phyloP scores from a whole-genome alignment of 176 grass and related monocot genomes.

The Elymus sibiricus region DNA sequence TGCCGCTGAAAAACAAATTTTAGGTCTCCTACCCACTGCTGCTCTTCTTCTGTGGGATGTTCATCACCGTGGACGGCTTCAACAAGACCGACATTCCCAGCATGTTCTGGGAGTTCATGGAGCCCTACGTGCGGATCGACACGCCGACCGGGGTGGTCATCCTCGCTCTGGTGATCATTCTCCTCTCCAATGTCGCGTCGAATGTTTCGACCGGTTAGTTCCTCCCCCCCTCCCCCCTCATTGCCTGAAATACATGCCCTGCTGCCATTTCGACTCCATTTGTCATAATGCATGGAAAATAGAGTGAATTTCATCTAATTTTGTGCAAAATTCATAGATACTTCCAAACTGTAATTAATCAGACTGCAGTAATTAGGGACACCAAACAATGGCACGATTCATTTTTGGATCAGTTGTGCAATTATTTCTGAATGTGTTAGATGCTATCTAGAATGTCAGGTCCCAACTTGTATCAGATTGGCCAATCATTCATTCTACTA shows the following conservation, averaged over 20 bases:
- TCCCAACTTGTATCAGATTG: too few relatives aligned
- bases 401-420: too few relatives aligned
- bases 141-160: conserved; percentile 38
- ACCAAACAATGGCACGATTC: too few relatives aligned
- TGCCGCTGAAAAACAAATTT: too few relatives aligned
- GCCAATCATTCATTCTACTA: neutral
- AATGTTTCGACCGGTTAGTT: conserved; percentile 77
- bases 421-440: too few relatives aligned
- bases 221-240: too few relatives aligned
- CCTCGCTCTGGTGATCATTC: conserved; percentile 58
- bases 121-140: conserved; percentile 64
- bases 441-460: too few relatives aligned
- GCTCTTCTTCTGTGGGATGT: conserved; percentile 95
- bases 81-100: conserved; percentile 87
- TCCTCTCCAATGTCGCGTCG: conserved; percentile 91
- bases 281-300: neutral
- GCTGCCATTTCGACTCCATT: neutral
- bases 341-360: too few relatives aligned
- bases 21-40: conserved; percentile 80
- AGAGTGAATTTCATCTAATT: too few relatives aligned
- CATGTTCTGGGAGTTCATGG: conserved; percentile 71
- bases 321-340: too few relatives aligned
- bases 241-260: neutral
- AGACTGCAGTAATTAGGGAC: too few relatives aligned
- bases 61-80: conserved; percentile 92